These are phyloP conservation scores for Lanmaoa rubissima DNA, from an alignment of 768 basidiomycete species.

Conservation along the genomic window DNA sequence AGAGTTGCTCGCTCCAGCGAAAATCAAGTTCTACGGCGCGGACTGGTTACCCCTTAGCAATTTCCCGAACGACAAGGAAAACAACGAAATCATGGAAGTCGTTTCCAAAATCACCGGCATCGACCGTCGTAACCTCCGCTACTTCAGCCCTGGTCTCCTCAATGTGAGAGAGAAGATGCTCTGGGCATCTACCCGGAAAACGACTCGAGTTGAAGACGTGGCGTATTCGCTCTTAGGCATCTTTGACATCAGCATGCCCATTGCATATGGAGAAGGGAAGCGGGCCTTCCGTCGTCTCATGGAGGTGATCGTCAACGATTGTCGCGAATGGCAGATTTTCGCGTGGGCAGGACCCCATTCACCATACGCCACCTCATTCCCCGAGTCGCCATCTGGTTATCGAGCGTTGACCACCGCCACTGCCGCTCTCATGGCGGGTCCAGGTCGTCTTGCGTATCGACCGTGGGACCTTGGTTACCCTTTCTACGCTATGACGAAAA, in stretches of 20 bases:
- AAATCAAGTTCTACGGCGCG: constrained; percentile 19
- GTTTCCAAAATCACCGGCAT: constrained; percentile 16
- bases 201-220: constrained; percentile 26
- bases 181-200: constrained; percentile 26
- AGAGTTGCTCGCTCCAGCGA: constrained; percentile 21
- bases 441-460: constrained; percentile 2
- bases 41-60: constrained; percentile 17
- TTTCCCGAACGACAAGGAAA: constrained; percentile 20
- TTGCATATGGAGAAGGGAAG: constrained; percentile 27
- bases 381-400: constrained; percentile 21
- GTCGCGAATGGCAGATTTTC: constrained; percentile 22
- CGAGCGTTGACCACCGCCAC: constrained; percentile 4
- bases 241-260: constrained; percentile 22
- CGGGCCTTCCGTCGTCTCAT: constrained; percentile 26
- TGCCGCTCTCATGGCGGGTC: neutral
- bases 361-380: constrained; percentile 17
- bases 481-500: constrained; percentile 25
- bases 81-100: constrained; percentile 9
- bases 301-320: constrained; percentile 18
- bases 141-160: constrained; percentile 22
- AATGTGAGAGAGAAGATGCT: constrained; percentile 21
- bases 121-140: constrained; percentile 6
- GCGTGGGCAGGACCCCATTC: constrained; percentile 25
- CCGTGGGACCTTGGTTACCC: constrained; percentile 17
- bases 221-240: constrained; percentile 29